Evolutionary conservation across 805 yeast genomes (phyloP), one percentile per base, ranked within the genome.

Genomic region (Metschnikowia colocasiae): DNA sequence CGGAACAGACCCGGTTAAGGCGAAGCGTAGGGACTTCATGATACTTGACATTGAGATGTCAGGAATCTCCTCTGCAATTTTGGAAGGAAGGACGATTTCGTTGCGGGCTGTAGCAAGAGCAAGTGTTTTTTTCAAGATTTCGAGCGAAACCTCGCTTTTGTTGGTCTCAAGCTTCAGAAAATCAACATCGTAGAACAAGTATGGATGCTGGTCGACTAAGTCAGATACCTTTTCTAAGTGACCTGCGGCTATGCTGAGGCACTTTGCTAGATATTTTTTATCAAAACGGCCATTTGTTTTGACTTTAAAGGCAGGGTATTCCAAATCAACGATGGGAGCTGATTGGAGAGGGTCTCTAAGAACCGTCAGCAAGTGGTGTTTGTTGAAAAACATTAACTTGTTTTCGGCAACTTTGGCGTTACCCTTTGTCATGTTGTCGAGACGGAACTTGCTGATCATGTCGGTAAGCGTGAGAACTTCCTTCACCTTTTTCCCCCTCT

Each of bases 341-440:
- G 79, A 64, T 22, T 60, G 59, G 1, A 40, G 56, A 0, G 72
- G 67, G 31, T 75, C 66, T 18, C 55, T 51, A 13, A 87, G 59
- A 44, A 72, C 70, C 33, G 62, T 52, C 4, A 65, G 64, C 33
- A 90, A 65, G 60, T 86, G 88, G 49, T 75, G 76, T 58, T 86
- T 87, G 65, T 94, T 91, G 68, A 94, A 87, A 61, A 69, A 87
- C 54, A 74, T 71, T 45, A 94, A 73, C 63, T 94, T 92, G 45
- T 77, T 75, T 49, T 81, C 82, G 53, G 87, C 90, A 6, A 94
- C 97, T 61, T 90, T 92, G 13, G 96, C 95, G 66, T 91, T 91
- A 1, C 99, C 98, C 58, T 81, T 89, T 10, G 98, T 92, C 55
- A 94, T 73, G 20, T 86, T 82, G 47, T 82, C 82, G 32, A 90